phyloP scores from a whole-genome alignment of 257 asterid species.

The Leptodermis oblonga region DNA sequence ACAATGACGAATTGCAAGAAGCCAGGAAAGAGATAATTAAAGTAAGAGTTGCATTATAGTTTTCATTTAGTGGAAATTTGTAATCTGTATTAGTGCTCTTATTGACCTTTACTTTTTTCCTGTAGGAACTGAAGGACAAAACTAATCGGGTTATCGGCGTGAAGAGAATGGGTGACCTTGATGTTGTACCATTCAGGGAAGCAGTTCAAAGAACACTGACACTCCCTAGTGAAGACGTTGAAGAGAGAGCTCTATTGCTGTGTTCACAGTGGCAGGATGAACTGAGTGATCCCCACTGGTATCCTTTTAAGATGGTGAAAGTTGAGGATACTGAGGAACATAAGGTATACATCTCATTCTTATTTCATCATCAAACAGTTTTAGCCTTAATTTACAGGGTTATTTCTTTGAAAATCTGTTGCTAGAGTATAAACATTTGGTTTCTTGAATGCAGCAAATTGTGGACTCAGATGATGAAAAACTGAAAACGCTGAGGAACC shows the following conservation, averaged over 20 bases:
- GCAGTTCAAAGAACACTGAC: conserved; percentile 10
- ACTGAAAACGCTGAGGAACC: conserved; percentile 17
- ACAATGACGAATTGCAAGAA: conserved; percentile 66
- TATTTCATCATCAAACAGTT: not conserved
- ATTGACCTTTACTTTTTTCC: not conserved
- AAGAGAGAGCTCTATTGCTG: conserved; percentile 14
- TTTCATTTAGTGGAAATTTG: not conserved
- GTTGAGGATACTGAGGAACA: not conserved
- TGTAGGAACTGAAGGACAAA: conserved; percentile 17
- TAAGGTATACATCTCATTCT: not conserved
- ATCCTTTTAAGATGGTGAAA: conserved; percentile 16
- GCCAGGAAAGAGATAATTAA: conserved; percentile 58
- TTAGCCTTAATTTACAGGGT: not conserved
- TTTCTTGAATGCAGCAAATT: conserved; percentile 17
- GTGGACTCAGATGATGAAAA: conserved; percentile 24
- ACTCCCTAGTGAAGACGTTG: conserved; percentile 1
- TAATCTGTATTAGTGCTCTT: not conserved
- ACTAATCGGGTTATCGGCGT: conserved; percentile 12
- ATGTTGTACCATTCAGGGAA: conserved; percentile 14
- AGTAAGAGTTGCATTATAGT: conserved; percentile 32
- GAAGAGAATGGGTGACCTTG: conserved; percentile 32
- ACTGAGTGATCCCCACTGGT: conserved; percentile 24
- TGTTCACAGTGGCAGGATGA: conserved; percentile 27
- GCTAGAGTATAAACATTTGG: not conserved
- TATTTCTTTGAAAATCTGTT: not conserved